Base-by-base conservation (phyloP, 257 asterid species). In the Penstemon davidsonii region DNA sequence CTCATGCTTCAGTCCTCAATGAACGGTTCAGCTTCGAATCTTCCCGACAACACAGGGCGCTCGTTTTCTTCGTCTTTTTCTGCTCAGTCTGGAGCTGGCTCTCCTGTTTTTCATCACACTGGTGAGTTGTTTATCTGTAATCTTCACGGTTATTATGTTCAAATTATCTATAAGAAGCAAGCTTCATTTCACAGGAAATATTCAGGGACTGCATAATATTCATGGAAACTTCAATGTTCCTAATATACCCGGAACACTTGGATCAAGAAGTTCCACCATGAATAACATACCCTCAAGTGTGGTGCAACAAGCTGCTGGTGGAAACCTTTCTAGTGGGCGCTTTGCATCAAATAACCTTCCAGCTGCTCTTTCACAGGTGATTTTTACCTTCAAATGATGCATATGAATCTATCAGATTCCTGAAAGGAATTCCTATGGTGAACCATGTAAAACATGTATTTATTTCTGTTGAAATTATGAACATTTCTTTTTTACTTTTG, bases 221-320 rank as follows among this genome's bases (percentile, higher is more conserved):
- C 99, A 94, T 77, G 96, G 96, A 61, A 89, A 87, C 79, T 94
- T 78, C 71, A 87, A 85, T 76, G 89, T 89, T 68, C 95, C 96
- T 10, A 94, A 81, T 76, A 79, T 94, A 88, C 91, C 93, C 7
- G 98, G 96, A 43, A 70, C 88, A 8, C 96, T 91, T 75, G 98
- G 98, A 64, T 89, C 99, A 66, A 86, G 96, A 82, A 87, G 81
- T 76, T 68, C 98, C 10, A 66, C 90, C 56, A 76, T 89, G 81
- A 91, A 80, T 76, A 94, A 84, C 64, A 87, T 91, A 64, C 92
- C 96, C 49, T 81, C 96, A 10, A 87, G 95, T 69, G 96, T 92
- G 78, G 86, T 94, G 73, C 99, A 88, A 73, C 99, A 87, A 80
- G 86, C 90, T 67, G 76, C 85, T 70, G 85, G 89, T 70, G 85